These are phyloP conservation scores for Chlamydomonas eustigma DNA, from an alignment of 139 green algal genomes.

Conservation along the genomic window DNA sequence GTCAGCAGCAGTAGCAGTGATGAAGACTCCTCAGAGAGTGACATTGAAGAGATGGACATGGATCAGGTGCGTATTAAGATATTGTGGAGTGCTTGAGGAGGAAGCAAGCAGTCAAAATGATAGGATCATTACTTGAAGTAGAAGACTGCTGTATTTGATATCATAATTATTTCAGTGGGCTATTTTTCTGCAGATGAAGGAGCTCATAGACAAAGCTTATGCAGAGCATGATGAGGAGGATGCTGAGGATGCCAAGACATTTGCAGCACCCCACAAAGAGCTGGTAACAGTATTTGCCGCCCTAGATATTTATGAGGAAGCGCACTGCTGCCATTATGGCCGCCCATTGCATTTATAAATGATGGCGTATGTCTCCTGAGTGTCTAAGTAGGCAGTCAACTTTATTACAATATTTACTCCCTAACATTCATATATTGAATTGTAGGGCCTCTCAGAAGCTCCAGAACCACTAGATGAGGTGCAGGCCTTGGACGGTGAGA, in stretches of 20 bases:
- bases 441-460: conserved; percentile 17
- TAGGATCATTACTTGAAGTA: too few species aligned
- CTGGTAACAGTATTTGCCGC: too few species aligned
- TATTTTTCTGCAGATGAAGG: conserved; percentile 31
- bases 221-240: conserved; percentile 30
- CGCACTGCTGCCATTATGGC: too few species aligned
- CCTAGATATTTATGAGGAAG: too few species aligned
- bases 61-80: conserved; percentile 1
- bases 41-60: conserved; percentile 5
- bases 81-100: background rate
- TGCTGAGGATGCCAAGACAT: conserved; percentile 5
- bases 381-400: too few species aligned
- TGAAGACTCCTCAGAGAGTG: background rate
- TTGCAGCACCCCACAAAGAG: background rate
- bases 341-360: too few species aligned
- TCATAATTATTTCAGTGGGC: too few species aligned
- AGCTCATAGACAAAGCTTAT: conserved; percentile 34
- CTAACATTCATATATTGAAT: too few species aligned
- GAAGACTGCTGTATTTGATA: too few species aligned
- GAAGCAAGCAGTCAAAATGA: background rate
- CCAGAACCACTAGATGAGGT: conserved; percentile 12
- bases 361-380: too few species aligned
- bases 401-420: too few species aligned
- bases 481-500: conserved; percentile 15
- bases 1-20: conserved; percentile 31